Evolutionary conservation across 2,329 filamentous ascomycete genomes (phyloP).

Genomic region (Aspergillus versicolor): DNA sequence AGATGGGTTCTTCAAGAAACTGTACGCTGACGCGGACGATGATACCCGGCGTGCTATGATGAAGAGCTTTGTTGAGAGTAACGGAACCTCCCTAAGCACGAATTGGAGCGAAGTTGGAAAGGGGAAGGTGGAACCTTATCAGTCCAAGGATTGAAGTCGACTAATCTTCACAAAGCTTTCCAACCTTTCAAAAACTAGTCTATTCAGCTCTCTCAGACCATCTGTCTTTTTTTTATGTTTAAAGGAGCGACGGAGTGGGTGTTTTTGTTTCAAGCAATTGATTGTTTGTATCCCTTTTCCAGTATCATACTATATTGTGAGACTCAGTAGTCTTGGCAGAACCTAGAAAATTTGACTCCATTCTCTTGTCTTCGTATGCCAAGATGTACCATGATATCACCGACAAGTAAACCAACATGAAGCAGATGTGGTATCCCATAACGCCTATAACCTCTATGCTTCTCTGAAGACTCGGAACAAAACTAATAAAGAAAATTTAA

Average conservation of each 20-base stretch:
- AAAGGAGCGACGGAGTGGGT: neutral
- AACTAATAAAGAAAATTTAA: neutral
- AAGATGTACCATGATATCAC: neutral
- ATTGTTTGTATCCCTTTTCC: neutral
- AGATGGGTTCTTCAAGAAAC: slow-evolving; percentile 83
- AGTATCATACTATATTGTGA: neutral
- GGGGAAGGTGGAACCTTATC: slow-evolving; percentile 61
- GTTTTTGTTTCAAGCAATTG: neutral
- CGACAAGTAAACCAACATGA: neutral
- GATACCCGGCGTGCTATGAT: slow-evolving; percentile 93
- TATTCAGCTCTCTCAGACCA: neutral
- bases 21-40: slow-evolving; percentile 73
- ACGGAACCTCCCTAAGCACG: slow-evolving; percentile 87
- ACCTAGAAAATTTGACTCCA: neutral
- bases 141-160: slow-evolving; percentile 22
- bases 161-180: neutral
- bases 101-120: slow-evolving; percentile 82
- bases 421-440: neutral
- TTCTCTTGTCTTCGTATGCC: neutral
- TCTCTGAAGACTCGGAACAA: neutral
- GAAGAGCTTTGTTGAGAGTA: slow-evolving; percentile 94
- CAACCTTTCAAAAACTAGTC: too few species aligned
- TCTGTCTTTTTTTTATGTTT: neutral
- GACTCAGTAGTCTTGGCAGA: neutral
- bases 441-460: neutral